Percentiles rank a stretch among this genome's conserved stretches.
Evolutionary conservation across 1,284 basidiomycete species (phyloP).

Genomic region (Tilletia indica): DNA sequence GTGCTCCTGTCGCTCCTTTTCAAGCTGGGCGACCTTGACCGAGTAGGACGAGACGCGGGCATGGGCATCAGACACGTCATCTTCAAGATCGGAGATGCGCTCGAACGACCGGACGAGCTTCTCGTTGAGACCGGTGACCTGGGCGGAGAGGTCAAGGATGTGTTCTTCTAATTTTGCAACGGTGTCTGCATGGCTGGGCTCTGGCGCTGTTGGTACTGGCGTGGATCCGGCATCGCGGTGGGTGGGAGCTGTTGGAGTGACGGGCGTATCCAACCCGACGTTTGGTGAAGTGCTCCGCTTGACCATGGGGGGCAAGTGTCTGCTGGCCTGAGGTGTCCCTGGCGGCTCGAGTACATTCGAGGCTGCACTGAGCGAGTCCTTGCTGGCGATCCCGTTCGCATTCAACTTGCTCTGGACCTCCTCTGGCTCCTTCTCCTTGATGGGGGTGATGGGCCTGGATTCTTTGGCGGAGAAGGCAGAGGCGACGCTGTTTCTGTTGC

Average conservation of each 20-base stretch:
- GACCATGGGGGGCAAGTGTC: background rate
- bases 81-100: constrained; percentile 87
- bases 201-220: background rate
- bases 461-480: background rate
- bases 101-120: constrained; percentile 92
- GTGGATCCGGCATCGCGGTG: background rate
- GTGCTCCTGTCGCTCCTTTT: constrained; percentile 60
- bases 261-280: constrained; percentile 10
- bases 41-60: constrained; percentile 65
- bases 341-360: background rate
- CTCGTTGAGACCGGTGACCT: constrained; percentile 82
- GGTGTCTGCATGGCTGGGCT: constrained; percentile 61
- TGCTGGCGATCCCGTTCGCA: background rate
- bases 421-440: background rate
- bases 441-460: background rate
- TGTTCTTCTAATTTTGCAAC: constrained; percentile 78
- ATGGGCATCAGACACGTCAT: constrained; percentile 74
- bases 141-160: constrained; percentile 79
- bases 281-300: background rate
- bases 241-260: constrained; percentile 18
- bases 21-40: constrained; percentile 60
- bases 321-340: background rate
- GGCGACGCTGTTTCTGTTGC: constrained; percentile 2
- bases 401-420: background rate
- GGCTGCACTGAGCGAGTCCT: background rate